Conservation (phyloP, 805 yeast species). For the Jamesozyma jinghongensis region DNA sequence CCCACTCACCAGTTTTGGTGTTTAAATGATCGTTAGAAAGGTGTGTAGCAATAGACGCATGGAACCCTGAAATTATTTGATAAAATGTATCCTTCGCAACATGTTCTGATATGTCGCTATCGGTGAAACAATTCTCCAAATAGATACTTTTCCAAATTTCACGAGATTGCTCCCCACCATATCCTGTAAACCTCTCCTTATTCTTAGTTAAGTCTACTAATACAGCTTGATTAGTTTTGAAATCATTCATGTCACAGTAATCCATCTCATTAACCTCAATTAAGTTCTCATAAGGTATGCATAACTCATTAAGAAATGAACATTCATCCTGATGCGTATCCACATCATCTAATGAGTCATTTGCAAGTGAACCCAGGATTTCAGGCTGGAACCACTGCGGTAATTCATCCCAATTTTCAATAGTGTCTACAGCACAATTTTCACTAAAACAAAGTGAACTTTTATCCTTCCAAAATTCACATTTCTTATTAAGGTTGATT, state of each 20-base stretch:
- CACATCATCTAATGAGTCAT: constrained; percentile 20
- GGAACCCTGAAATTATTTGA: constrained; percentile 82
- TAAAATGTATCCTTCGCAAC: constrained; percentile 80
- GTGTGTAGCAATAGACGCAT: constrained; percentile 88
- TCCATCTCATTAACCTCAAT: constrained; percentile 37
- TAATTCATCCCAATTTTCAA: constrained; percentile 60
- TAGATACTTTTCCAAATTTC: constrained; percentile 90
- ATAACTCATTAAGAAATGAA: constrained; percentile 31
- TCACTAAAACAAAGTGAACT: constrained; percentile 66
- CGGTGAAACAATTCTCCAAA: constrained; percentile 70
- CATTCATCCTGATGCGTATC: constrained; percentile 27
- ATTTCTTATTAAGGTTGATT: constrained; percentile 66
- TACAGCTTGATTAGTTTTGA: constrained; percentile 55
- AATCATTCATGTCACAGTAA: constrained; percentile 57
- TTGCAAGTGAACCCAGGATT: constrained; percentile 38
- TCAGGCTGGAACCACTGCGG: constrained; percentile 70
- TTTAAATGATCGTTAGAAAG: constrained; percentile 71
- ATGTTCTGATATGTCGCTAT: constrained; percentile 44
- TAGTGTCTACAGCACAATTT: constrained; percentile 79
- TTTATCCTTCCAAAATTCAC: constrained; percentile 76
- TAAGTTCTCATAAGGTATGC: constrained; percentile 22
- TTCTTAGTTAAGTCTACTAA: constrained; percentile 77
- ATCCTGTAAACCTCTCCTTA: constrained; percentile 93
- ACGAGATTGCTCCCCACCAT: constrained; percentile 81
- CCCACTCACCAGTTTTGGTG: constrained; percentile 63